Evolutionary conservation across 2,329 filamentous ascomycete genomes (phyloP).

Genomic region (Xylariaceae sp.): DNA sequence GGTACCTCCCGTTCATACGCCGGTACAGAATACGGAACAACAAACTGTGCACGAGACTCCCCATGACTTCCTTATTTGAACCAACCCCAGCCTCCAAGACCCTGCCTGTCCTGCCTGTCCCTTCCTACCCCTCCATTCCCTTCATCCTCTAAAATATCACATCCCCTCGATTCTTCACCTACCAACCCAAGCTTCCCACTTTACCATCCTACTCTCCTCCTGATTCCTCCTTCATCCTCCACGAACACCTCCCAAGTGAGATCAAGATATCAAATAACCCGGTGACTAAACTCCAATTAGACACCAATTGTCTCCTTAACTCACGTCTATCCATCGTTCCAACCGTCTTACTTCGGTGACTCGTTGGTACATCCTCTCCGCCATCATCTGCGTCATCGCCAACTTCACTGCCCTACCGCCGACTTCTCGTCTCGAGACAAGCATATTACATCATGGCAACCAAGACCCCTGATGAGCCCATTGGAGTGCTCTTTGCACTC

Average conservation of each 20-base stretch:
- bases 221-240: constrained; percentile 9
- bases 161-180: constrained; percentile 25
- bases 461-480: constrained; percentile 55
- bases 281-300: not conserved
- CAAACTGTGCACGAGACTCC: constrained; percentile 8
- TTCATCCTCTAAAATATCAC: constrained; percentile 3
- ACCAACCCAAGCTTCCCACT: constrained; percentile 10
- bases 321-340: not conserved
- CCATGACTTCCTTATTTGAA: constrained; percentile 11
- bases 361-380: not conserved
- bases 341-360: not conserved
- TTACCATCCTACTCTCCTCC: not conserved
- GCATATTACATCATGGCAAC: constrained; percentile 42
- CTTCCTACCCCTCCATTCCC: constrained; percentile 29
- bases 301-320: constrained; percentile 8
- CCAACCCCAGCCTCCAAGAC: constrained; percentile 8
- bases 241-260: constrained; percentile 5
- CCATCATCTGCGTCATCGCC: not conserved
- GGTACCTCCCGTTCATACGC: not conserved
- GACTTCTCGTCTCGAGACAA: constrained; percentile 11
- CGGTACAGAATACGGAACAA: too few relatives aligned
- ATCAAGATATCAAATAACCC: constrained; percentile 23
- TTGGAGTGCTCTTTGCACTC: constrained; percentile 56
- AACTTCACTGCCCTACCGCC: not conserved
- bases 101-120: constrained; percentile 25